Percentiles rank a stretch among this genome's conserved stretches.
phyloP scores from a whole-genome alignment of 352 stramenopile species.

The Phytopythium cucurbitacearum region DNA sequence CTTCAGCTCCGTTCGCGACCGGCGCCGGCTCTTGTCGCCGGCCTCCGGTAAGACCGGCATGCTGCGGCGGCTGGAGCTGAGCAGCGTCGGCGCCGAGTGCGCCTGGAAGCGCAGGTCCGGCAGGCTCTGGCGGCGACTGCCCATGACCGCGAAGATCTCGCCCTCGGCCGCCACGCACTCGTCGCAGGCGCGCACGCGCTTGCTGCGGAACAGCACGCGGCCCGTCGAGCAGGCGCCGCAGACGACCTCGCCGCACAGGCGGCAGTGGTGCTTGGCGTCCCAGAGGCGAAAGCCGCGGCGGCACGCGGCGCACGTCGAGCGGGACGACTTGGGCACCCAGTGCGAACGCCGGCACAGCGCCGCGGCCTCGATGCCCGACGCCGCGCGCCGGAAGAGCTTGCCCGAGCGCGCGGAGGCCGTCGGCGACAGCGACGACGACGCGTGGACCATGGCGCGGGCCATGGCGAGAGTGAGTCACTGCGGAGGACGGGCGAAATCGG shows the following conservation, averaged over 20 bases:
- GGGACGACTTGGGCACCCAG: slow-evolving; percentile 71
- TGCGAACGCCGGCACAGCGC: slow-evolving; percentile 70
- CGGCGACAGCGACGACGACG: slow-evolving; percentile 7
- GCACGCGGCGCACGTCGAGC: slow-evolving; percentile 62
- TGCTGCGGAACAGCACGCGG: slow-evolving; percentile 66
- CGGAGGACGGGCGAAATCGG: neutral
- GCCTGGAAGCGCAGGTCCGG: slow-evolving; percentile 20
- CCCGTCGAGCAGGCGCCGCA: slow-evolving; percentile 69
- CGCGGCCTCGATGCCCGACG: slow-evolving; percentile 59
- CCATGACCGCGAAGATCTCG: slow-evolving; percentile 26
- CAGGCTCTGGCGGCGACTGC: slow-evolving; percentile 38
- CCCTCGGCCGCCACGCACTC: slow-evolving; percentile 68
- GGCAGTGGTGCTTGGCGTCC: slow-evolving; percentile 71
- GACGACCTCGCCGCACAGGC: slow-evolving; percentile 74
- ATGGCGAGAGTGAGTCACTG: neutral
- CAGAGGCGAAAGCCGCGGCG: slow-evolving; percentile 54
- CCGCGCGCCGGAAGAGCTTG: slow-evolving; percentile 52
- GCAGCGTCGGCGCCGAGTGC: slow-evolving; percentile 8
- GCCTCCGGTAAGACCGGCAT: slow-evolving; percentile 8
- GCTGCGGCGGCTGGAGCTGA: slow-evolving; percentile 15
- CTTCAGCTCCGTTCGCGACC: neutral
- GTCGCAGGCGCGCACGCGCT: slow-evolving; percentile 73
- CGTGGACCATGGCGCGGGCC: neutral
- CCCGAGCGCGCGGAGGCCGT: slow-evolving; percentile 5
- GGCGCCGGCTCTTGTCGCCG: neutral